Evolutionary conservation across 106 monocot species (phyloP).

Genomic region (Dendrobium huoshanense): DNA sequence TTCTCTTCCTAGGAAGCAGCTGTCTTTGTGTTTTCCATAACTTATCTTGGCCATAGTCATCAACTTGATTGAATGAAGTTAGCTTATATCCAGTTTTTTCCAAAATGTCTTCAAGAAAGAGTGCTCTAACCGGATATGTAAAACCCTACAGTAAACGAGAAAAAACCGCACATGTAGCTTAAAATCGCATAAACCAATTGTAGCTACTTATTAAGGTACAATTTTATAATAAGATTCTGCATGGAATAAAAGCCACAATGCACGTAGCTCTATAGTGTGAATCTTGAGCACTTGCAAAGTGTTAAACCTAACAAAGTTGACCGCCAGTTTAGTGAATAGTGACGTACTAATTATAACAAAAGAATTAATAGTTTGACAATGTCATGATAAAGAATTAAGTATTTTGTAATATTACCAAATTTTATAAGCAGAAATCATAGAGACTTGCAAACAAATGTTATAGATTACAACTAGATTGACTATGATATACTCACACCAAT

Average conservation of each 20-base stretch:
- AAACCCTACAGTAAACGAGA: slow-evolving; percentile 59
- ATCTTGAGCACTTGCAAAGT: not conserved
- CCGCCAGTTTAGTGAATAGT: not conserved
- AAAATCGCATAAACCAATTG: not conserved
- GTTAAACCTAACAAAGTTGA: not conserved
- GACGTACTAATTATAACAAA: not conserved
- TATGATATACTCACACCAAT: too few relatives aligned
- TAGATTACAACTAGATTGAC: not conserved
- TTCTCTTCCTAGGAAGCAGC: slow-evolving; percentile 78
- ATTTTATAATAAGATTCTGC: not conserved
- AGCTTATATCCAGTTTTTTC: slow-evolving; percentile 92
- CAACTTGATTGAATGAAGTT: slow-evolving; percentile 89
- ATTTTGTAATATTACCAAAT: not conserved
- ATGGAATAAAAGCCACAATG: not conserved
- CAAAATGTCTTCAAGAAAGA: slow-evolving; percentile 91
- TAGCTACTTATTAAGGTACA: not conserved
- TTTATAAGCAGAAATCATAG: not conserved
- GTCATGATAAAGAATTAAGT: not conserved
- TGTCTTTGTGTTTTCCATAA: slow-evolving; percentile 98
- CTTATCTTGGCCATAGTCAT: slow-evolving; percentile 99
- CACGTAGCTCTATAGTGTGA: not conserved
- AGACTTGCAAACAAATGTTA: not conserved
- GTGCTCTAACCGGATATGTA: slow-evolving; percentile 80
- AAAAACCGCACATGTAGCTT: not conserved
- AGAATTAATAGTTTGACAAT: not conserved